These are phyloP conservation scores for Metschnikowia lachancei DNA, from an alignment of 805 yeast genomes.

Conservation along the genomic window DNA sequence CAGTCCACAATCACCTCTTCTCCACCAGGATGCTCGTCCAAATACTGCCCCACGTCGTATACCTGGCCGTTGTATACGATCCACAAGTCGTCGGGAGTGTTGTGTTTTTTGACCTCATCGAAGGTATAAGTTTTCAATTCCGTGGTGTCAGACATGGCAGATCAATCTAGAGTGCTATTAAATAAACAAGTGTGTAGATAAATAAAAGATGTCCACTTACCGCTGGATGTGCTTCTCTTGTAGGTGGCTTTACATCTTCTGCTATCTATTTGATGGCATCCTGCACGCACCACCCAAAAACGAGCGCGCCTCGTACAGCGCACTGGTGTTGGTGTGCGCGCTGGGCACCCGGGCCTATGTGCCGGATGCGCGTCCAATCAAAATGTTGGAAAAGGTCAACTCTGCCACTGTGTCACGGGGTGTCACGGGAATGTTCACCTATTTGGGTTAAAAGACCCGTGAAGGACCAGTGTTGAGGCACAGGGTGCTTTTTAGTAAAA, in stretches of 20 bases:
- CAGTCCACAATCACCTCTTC: slow-evolving; percentile 74
- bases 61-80: slow-evolving; percentile 44
- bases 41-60: slow-evolving; percentile 40
- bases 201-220: no score
- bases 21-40: slow-evolving; percentile 72
- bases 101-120: slow-evolving; percentile 47
- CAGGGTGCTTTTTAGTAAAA: no score
- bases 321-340: no score
- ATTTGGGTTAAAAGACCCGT: no score
- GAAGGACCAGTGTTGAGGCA: no score
- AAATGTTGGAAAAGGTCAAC: slow-evolving; percentile 11
- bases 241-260: no score
- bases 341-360: slow-evolving; percentile 1
- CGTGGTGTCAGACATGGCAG: slow-evolving; percentile 16
- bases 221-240: no score
- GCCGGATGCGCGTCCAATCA: slow-evolving; percentile 19
- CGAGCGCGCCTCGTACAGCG: no score
- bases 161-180: no score
- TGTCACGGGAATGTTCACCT: background rate
- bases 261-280: no score
- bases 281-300: no score
- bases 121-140: slow-evolving; percentile 49
- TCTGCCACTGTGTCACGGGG: background rate
- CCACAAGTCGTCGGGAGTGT: slow-evolving; percentile 42
- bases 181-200: no score